Evolutionary conservation across 1,139 yeast species (phyloP).

Genomic region (Saccharomyces pastorianus): DNA sequence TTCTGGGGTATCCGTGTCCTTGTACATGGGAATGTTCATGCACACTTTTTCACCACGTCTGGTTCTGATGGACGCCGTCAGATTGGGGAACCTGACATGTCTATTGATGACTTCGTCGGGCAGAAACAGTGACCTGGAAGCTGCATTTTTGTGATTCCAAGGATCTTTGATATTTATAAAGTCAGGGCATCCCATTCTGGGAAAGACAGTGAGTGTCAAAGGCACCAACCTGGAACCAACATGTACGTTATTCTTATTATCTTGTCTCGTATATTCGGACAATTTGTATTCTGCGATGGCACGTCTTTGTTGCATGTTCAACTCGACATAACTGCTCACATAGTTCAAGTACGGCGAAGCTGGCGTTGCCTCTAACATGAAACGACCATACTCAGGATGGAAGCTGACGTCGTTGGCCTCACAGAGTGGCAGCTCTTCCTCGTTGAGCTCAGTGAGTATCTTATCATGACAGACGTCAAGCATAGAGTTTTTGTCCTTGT

Average conservation of each 20-base stretch:
- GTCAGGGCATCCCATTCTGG: conserved; percentile 71
- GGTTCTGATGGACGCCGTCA: conserved; percentile 85
- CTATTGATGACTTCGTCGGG: conserved; percentile 94
- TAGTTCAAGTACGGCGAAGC: conserved; percentile 50
- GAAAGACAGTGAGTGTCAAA: conserved; percentile 73
- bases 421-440: conserved; percentile 33
- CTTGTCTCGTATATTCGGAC: conserved; percentile 27
- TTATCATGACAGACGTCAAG: conserved; percentile 71
- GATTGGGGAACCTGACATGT: conserved; percentile 90
- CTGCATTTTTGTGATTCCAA: conserved; percentile 41
- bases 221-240: conserved; percentile 35
- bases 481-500: conserved; percentile 37
- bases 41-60: conserved; percentile 88
- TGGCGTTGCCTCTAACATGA: conserved; percentile 95
- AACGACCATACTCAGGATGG: conserved; percentile 96
- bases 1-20: conserved; percentile 61
- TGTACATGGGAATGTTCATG: conserved; percentile 78
- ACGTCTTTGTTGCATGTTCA: conserved; percentile 69
- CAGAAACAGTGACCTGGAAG: conserved; percentile 77
- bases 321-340: conserved; percentile 66
- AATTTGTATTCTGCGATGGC: conserved; percentile 53
- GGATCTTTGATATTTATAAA: conserved; percentile 67
- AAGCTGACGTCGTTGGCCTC: conserved; percentile 51
- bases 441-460: conserved; percentile 57
- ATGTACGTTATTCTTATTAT: conserved; percentile 33